Evolutionary conservation across 768 basidiomycete species (phyloP).

Genomic region (Pilatotrama ljubarskyi): DNA sequence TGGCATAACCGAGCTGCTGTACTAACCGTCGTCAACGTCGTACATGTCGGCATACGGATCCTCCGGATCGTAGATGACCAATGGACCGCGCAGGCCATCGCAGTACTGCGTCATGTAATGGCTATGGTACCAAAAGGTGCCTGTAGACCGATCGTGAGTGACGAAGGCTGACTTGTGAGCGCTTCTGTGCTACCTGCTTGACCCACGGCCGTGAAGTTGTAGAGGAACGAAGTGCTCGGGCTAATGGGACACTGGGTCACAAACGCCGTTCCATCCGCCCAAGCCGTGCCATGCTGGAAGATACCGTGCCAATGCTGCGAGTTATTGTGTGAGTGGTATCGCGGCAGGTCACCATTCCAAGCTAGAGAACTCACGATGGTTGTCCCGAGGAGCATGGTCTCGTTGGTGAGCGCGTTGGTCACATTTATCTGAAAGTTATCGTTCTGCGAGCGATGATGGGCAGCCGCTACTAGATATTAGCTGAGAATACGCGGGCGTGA

Average conservation of each 20-base stretch:
- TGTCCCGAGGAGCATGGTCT: slow-evolving; percentile 36
- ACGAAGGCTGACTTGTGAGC: background rate
- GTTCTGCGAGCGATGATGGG: slow-evolving; percentile 22
- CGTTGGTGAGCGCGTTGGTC: slow-evolving; percentile 32
- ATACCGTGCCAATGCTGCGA: slow-evolving; percentile 47
- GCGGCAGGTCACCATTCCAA: too few species aligned
- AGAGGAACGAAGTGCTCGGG: slow-evolving; percentile 39
- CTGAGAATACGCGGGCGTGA: too few species aligned
- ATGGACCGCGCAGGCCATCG: slow-evolving; percentile 43
- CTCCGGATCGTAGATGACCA: slow-evolving; percentile 35
- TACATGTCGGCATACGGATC: slow-evolving; percentile 33
- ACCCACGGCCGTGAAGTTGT: slow-evolving; percentile 34
- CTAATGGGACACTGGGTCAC: slow-evolving; percentile 42
- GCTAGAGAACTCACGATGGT: background rate
- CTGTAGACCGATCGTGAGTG: background rate
- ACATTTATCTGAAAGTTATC: slow-evolving; percentile 39
- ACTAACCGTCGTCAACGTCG: slow-evolving; percentile 34
- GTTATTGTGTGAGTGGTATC: too few species aligned
- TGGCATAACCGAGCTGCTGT: background rate
- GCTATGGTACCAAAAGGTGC: slow-evolving; percentile 45
- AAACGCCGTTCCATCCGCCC: slow-evolving; percentile 48
- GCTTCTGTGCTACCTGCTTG: slow-evolving; percentile 29
- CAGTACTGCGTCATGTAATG: slow-evolving; percentile 43
- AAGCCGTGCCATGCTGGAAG: slow-evolving; percentile 41
- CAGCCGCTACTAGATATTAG: too few species aligned